Evolutionary conservation across 1,284 basidiomycete species (phyloP).

Genomic region (Heterobasidion parviporum): DNA sequence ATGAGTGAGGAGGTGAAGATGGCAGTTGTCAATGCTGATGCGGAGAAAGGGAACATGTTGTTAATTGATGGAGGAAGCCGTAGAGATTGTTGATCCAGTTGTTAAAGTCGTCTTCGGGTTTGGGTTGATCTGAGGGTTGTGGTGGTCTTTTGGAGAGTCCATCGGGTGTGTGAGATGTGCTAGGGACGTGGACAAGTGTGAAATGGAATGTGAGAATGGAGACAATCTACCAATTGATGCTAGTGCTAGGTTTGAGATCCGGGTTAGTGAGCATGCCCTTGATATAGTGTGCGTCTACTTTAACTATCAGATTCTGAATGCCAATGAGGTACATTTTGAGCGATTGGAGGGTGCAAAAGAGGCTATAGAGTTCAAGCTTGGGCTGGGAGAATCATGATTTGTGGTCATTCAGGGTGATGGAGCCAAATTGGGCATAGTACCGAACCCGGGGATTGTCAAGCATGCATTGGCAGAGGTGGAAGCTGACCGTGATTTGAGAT

Average conservation of each 20-base stretch:
- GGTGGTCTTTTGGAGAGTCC: neutral
- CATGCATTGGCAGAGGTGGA: conserved; percentile 20
- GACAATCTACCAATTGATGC: conserved; percentile 33
- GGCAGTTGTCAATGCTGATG: too few relatives aligned
- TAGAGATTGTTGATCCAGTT: conserved; percentile 24
- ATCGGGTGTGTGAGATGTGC: neutral
- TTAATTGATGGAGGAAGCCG: conserved; percentile 8
- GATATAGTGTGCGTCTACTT: conserved; percentile 17
- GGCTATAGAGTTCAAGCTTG: conserved; percentile 31
- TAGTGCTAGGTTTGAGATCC: conserved; percentile 24
- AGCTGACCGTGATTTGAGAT: conserved; percentile 23
- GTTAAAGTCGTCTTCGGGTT: conserved; percentile 20
- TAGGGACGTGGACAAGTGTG: conserved; percentile 20
- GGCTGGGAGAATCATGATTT: conserved; percentile 30
- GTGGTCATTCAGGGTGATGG: conserved; percentile 25
- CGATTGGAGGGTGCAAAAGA: conserved; percentile 23
- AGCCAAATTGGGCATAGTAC: conserved; percentile 15
- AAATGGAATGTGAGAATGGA: conserved; percentile 29
- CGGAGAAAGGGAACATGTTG: too few relatives aligned
- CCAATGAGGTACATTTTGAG: conserved; percentile 24
- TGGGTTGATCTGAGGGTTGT: neutral
- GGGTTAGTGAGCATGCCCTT: conserved; percentile 2
- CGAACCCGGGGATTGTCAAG: neutral
- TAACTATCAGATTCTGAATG: conserved; percentile 23
- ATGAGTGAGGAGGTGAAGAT: too few relatives aligned